Evolutionary conservation across 2,329 filamentous ascomycete genomes (phyloP), one percentile per base, ranked within the genome.

Genomic region (Albophoma yamanashiensis): DNA sequence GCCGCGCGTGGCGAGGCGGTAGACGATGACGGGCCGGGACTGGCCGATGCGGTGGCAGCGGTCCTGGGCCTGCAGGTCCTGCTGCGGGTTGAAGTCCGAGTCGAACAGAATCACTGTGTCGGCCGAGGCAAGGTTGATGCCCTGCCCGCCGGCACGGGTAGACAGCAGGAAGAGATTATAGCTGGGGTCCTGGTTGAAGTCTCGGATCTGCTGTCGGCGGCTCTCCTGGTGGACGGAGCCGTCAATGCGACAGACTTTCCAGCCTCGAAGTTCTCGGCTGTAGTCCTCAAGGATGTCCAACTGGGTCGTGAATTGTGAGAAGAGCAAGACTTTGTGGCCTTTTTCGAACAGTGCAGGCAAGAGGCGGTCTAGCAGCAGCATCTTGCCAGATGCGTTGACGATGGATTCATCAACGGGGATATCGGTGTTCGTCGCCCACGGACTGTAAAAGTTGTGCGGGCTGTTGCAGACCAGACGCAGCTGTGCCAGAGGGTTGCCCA

Each of bases 381-480:
- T 97, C 72, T 99, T 99, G 17, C 94, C 94, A 0, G 92, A 96
- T 0, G 90, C 85, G 0, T 89, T 93, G 40, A 99, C 84, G 7
- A 99, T 83, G 1, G 83, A 88, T 69, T 95, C 89, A 67, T 97
- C 92, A 0, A 91, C 77, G 0, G 82, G 77, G 0, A 81, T 72
- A 7, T 82, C 81, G 1, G 82, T 79, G 20, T 83, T 80, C 7
- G 79, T 78, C 0, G 83, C 79, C 83, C 93, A 97, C 0, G 94
- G 93, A 70, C 92, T 95, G 75, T 96, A 97, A 72, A 99, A 97
- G 70, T 97, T 96, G 74, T 97, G 92, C 0, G 94, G 94, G 0
- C 87, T 91, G 72, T 99, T 96, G 74, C 94, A 97, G 14, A 91
- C 91, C 0, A 97, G 82, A 0, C 94, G 89, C 4, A 96, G 84